Conservation (phyloP, 2,329 filamentous ascomycete genomes). For the Neonectria punicea region DNA sequence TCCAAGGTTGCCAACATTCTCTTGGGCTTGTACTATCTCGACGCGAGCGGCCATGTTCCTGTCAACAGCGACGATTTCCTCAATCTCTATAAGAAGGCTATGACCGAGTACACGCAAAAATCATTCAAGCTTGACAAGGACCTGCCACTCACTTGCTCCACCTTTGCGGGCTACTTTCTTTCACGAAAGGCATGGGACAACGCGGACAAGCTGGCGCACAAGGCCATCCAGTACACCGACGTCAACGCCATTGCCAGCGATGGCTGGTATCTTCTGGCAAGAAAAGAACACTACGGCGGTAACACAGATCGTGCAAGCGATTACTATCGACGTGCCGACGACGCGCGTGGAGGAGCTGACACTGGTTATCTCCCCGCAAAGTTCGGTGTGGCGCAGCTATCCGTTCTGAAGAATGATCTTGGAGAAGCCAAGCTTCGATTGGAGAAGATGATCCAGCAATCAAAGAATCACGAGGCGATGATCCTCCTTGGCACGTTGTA, state of each 20-base stretch:
- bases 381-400: slow-evolving; percentile 91
- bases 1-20: slow-evolving; percentile 93
- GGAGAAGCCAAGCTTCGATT: slow-evolving; percentile 93
- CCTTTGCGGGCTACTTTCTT: slow-evolving; percentile 91
- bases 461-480: slow-evolving; percentile 88
- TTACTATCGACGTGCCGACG: slow-evolving; percentile 90
- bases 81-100: slow-evolving; percentile 88
- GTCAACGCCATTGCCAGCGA: slow-evolving; percentile 97
- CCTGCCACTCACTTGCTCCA: slow-evolving; percentile 87
- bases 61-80: slow-evolving; percentile 88
- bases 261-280: slow-evolving; percentile 93
- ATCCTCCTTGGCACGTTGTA: slow-evolving; percentile 90
- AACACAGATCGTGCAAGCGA: slow-evolving; percentile 81
- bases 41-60: slow-evolving; percentile 83
- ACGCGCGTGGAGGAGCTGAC: slow-evolving; percentile 90
- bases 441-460: slow-evolving; percentile 92
- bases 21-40: slow-evolving; percentile 88
- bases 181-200: slow-evolving; percentile 82
- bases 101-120: slow-evolving; percentile 93
- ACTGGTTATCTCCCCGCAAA: slow-evolving; percentile 93
- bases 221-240: slow-evolving; percentile 94
- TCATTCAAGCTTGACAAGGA: slow-evolving; percentile 95
- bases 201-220: slow-evolving; percentile 87
- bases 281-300: slow-evolving; percentile 88
- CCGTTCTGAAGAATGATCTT: slow-evolving; percentile 83